phyloP scores from a whole-genome alignment of 2,329 filamentous ascomycete species.

The Penicillium sp. region DNA sequence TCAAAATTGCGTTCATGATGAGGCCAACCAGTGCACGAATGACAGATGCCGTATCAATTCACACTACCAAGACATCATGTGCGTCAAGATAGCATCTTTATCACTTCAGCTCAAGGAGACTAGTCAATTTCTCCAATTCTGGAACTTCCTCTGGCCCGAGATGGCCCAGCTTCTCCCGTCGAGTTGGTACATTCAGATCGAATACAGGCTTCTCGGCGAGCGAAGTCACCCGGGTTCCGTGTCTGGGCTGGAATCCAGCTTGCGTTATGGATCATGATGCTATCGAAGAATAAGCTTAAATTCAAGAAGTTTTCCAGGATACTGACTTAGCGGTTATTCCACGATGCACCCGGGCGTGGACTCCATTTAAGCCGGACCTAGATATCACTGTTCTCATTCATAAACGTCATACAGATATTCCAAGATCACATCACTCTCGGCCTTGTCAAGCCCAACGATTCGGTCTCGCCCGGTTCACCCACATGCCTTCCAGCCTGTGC shows the following conservation, averaged over 20 bases:
- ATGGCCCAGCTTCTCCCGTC: constrained; percentile 59
- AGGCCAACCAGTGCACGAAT: background rate
- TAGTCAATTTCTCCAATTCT: constrained; percentile 12
- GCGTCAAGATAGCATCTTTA: background rate
- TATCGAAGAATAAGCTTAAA: constrained; percentile 19
- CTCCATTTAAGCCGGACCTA: constrained; percentile 66
- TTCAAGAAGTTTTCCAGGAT: background rate
- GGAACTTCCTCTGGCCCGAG: constrained; percentile 48
- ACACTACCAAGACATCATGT: background rate
- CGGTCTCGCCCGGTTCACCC: no score
- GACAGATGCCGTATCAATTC: no score
- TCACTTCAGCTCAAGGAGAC: constrained; percentile 6
- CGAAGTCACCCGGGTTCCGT: constrained; percentile 63
- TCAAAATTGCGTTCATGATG: background rate
- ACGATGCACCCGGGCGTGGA: constrained; percentile 56
- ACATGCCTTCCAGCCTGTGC: no score
- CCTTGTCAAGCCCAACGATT: constrained; percentile 24
- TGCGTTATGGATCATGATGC: constrained; percentile 65
- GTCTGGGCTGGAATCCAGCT: constrained; percentile 59
- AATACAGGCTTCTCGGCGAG: constrained; percentile 65
- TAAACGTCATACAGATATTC: constrained; percentile 60
- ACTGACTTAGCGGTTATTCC: constrained; percentile 55
- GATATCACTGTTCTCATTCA: constrained; percentile 65
- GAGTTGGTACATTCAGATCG: constrained; percentile 54
- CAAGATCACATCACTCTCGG: constrained; percentile 60